phyloP scores from a whole-genome alignment of 768 basidiomycete species.

The Lyophyllum semitale region DNA sequence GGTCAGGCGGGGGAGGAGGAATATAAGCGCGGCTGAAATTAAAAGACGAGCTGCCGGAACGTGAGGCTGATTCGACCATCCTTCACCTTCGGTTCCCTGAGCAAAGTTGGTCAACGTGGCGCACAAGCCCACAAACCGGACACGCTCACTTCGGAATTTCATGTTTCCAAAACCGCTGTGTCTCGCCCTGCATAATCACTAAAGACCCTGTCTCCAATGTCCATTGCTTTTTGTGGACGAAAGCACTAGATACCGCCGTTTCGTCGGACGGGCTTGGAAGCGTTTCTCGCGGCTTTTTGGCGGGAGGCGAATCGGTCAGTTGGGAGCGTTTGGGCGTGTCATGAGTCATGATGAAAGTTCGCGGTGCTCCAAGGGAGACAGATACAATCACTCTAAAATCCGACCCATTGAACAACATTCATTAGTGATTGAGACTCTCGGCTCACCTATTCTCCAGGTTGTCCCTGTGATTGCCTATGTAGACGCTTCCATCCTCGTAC shows the following conservation, averaged over 20 bases:
- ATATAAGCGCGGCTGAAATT: not conserved
- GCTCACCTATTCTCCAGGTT: constrained; percentile 27
- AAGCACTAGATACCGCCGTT: not conserved
- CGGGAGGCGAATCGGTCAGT: not conserved
- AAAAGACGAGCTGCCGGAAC: constrained; percentile 27
- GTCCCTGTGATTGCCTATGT: constrained; percentile 33
- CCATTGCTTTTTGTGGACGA: constrained; percentile 23
- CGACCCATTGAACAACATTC: not conserved
- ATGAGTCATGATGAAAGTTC: constrained; percentile 31
- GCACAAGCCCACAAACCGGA: not conserved
- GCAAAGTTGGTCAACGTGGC: not conserved
- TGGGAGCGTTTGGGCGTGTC: constrained; percentile 11
- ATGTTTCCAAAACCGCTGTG: constrained; percentile 33
- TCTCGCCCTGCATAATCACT: constrained; percentile 34
- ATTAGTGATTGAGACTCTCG: not conserved
- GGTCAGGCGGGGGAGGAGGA: too few relatives aligned
- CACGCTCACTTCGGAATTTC: constrained; percentile 29
- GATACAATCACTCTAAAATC: constrained; percentile 29
- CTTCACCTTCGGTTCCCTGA: constrained; percentile 28
- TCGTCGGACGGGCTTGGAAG: not conserved
- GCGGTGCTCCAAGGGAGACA: constrained; percentile 28
- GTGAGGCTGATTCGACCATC: constrained; percentile 32
- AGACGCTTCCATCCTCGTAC: constrained; percentile 30
- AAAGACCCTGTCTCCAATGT: constrained; percentile 25
- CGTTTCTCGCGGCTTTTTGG: not conserved